Evolutionary conservation across 225 moss, liverwort and hornwort genomes (phyloP), one percentile per base, ranked within the genome.

Genomic region (Polytrichum formosum): DNA sequence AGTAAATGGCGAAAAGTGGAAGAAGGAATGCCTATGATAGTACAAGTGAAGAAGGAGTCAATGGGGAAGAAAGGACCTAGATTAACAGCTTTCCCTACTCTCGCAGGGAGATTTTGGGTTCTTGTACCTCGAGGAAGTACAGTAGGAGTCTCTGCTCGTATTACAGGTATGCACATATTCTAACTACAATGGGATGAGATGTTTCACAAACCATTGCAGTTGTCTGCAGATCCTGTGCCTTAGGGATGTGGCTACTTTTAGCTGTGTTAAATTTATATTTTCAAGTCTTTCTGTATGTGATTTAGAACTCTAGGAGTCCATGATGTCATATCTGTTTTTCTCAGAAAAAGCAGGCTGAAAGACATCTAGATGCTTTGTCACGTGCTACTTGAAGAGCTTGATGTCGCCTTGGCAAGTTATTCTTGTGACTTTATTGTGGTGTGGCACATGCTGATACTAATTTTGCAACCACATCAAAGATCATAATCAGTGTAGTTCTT

Each of bases 31-130:
- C 88, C 89, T 66, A 94, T 98, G 67, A 92, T 98, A 64, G 94
- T 98, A 64, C 94, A 98, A 81, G 94, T 94, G 77, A 98, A 98
- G 84, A 98, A 98, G 81, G 97, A 98, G 74, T 62, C 94, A 1
- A 84, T 98, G 70, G 97, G 97, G 60, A 98, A 98, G 77, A 98
- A 98, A 80, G 92, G 97, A 35, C 97, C 97, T 67, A 80, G 97
- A 60, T 84, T 98, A 70, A 98, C 97, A 7, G 97, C 94, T 56
- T 94, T 92, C 73, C 94, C 97, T 68, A 92, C 91, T 66, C 82
- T 98, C 65, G 97, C 97, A 67, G 97, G 97, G 77, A 86, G 97
- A 77, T 98, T 98, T 67, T 98, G 94, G 94, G 97, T 97, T 61
- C 91, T 98, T 65, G 86, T 94, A 76, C 97, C 97, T 18, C 82